Evolutionary conservation across 208 protist species (phyloP).

Genomic region (Kentomonas sorsogonicus): DNA sequence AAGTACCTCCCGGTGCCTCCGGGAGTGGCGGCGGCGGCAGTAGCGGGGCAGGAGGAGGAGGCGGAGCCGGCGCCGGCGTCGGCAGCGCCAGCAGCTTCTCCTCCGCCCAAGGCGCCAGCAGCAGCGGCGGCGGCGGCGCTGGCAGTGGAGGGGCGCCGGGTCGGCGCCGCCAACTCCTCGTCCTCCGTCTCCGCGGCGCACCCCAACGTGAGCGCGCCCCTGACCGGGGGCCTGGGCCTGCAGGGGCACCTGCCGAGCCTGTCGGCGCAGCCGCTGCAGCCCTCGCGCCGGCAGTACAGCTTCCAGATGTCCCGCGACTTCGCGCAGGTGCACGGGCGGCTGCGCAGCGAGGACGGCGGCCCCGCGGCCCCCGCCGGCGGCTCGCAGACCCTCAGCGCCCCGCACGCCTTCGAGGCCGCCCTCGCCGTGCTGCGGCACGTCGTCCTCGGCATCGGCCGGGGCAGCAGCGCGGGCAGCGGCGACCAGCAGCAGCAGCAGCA

Average conservation of each 20-base stretch:
- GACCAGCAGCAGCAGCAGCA: not conserved
- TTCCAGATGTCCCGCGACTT: conserved; percentile 70
- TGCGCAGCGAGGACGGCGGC: conserved; percentile 31
- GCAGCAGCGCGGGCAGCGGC: not conserved
- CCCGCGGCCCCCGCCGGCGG: conserved; percentile 19
- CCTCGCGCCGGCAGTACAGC: conserved; percentile 64
- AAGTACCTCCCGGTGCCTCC: too few relatives aligned
- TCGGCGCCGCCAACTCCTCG: too few relatives aligned
- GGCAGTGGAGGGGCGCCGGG: too few relatives aligned
- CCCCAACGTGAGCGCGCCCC: not conserved
- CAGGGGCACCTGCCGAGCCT: conserved; percentile 45
- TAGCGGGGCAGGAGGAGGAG: too few relatives aligned
- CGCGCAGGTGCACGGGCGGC: conserved; percentile 30
- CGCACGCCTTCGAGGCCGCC: conserved; percentile 33
- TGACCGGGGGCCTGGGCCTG: conserved; percentile 4
- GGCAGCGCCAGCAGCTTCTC: conserved; percentile 8
- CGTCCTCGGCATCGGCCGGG: conserved; percentile 15
- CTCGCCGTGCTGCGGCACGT: conserved; percentile 34
- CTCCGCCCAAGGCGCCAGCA: not conserved
- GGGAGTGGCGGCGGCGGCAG: conserved; percentile 15
- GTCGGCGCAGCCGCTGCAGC: conserved; percentile 18
- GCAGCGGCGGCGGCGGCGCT: not conserved
- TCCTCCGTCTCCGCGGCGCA: too few relatives aligned
- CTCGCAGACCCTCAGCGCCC: conserved; percentile 26
- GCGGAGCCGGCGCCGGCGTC: too few relatives aligned